These are phyloP conservation scores for Allium sativum DNA, from an alignment of 106 monocot species.

Conservation along the genomic window DNA sequence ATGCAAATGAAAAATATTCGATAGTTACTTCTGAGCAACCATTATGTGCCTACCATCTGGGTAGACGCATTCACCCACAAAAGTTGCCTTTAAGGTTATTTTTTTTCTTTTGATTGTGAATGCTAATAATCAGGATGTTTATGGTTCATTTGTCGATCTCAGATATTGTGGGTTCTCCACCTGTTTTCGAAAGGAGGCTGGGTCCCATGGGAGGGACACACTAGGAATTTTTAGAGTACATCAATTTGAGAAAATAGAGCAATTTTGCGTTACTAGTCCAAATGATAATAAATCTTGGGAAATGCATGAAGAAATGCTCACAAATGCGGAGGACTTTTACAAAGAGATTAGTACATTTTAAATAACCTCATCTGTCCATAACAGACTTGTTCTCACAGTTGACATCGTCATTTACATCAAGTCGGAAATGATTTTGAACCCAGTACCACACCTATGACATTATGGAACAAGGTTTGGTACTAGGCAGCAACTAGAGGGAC, in stretches of 20 bases:
- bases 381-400: too few relatives aligned
- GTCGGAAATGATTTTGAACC: too few relatives aligned
- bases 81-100: slow-evolving; percentile 59
- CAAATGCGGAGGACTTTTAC: slow-evolving; percentile 91
- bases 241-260: slow-evolving; percentile 95
- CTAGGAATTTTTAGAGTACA: slow-evolving; percentile 95
- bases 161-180: slow-evolving; percentile 97
- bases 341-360: slow-evolving; percentile 33
- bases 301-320: slow-evolving; percentile 97
- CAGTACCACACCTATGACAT: too few relatives aligned
- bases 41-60: slow-evolving; percentile 81
- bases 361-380: too few relatives aligned
- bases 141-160: not conserved
- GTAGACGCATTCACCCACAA: slow-evolving; percentile 64
- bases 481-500: too few relatives aligned
- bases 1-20: slow-evolving; percentile 95
- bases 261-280: slow-evolving; percentile 86
- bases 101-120: not conserved
- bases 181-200: slow-evolving; percentile 93
- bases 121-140: not conserved
- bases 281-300: slow-evolving; percentile 85
- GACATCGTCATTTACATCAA: too few relatives aligned
- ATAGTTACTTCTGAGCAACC: slow-evolving; percentile 97
- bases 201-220: slow-evolving; percentile 95
- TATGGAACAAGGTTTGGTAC: too few relatives aligned